Percentiles rank a stretch among this genome's conserved stretches.
These are phyloP conservation scores for Hypoxylon sp. DNA, from an alignment of 2,329 filamentous ascomycete species.

Conservation along the genomic window DNA sequence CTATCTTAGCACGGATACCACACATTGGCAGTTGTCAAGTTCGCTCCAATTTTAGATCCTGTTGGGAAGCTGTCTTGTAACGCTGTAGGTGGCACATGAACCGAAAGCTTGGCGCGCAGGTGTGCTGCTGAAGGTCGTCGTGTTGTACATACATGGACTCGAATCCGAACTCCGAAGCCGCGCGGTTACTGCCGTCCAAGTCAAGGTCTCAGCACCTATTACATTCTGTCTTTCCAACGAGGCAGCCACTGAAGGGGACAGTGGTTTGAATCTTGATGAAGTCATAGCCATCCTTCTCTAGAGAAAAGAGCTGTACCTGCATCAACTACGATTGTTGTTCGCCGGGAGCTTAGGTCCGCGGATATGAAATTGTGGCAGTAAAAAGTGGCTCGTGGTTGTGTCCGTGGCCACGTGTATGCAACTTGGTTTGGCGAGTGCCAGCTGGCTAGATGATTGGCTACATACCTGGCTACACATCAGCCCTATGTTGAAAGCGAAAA, in stretches of 20 bases:
- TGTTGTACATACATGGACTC: slow-evolving; percentile 19
- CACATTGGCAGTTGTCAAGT: slow-evolving; percentile 1
- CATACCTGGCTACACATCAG: slow-evolving; percentile 30
- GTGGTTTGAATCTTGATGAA: slow-evolving; percentile 13
- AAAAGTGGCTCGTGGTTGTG: slow-evolving; percentile 32
- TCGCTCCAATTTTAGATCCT: slow-evolving; percentile 6
- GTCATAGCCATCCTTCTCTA: slow-evolving; percentile 13
- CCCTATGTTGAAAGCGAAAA: slow-evolving; percentile 24
- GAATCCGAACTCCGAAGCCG: slow-evolving; percentile 9
- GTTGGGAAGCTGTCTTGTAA: slow-evolving; percentile 3
- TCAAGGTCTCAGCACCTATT: slow-evolving; percentile 20
- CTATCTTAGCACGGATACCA: not conserved
- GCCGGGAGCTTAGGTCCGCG: slow-evolving; percentile 10
- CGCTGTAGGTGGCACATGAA: slow-evolving; percentile 35
- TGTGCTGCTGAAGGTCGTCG: slow-evolving; percentile 10
- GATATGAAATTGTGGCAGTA: slow-evolving; percentile 13
- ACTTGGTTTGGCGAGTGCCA: slow-evolving; percentile 25
- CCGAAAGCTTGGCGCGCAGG: slow-evolving; percentile 32
- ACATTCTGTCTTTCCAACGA: slow-evolving; percentile 6
- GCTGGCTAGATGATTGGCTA: slow-evolving; percentile 24
- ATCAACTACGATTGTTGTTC: slow-evolving; percentile 14
- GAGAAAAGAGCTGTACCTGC: slow-evolving; percentile 31
- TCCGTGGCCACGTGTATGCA: slow-evolving; percentile 38
- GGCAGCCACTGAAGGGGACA: slow-evolving; percentile 16
- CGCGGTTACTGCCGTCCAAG: slow-evolving; percentile 7